phyloP scores from a whole-genome alignment of 1,139 yeast species.

The Hyphopichia khmerensis region DNA sequence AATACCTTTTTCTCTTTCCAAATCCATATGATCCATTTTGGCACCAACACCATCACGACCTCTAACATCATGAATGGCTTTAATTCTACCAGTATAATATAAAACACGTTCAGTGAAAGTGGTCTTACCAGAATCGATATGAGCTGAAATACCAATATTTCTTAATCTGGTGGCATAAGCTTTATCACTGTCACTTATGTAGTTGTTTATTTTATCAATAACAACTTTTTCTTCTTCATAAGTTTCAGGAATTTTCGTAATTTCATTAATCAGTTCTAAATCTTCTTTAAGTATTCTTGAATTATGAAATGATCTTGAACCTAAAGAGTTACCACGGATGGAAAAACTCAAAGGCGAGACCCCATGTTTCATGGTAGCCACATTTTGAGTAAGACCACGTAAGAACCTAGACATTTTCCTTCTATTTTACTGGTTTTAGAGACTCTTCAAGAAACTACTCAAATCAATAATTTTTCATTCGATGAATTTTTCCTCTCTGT shows the following conservation, averaged over 20 bases:
- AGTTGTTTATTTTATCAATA: constrained; percentile 56
- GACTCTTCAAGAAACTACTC: too few relatives aligned
- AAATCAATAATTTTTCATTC: not conserved
- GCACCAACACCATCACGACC: constrained; percentile 99
- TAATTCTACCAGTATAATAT: constrained; percentile 94
- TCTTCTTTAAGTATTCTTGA: constrained; percentile 9
- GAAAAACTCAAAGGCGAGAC: not conserved
- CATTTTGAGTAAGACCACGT: constrained; percentile 7
- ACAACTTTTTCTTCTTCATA: constrained; percentile 74
- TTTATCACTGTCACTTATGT: constrained; percentile 58
- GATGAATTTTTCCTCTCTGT: not conserved
- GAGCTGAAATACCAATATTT: constrained; percentile 97
- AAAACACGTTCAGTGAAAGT: constrained; percentile 94
- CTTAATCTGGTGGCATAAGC: constrained; percentile 61
- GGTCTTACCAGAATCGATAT: constrained; percentile 81
- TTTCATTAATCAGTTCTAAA: constrained; percentile 6
- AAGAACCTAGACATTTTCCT: constrained; percentile 10
- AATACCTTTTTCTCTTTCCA: constrained; percentile 93
- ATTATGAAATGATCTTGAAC: constrained; percentile 12
- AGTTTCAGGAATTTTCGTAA: constrained; percentile 30
- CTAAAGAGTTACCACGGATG: not conserved
- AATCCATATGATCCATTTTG: constrained; percentile 91
- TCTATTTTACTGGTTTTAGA: too few relatives aligned
- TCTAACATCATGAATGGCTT: constrained; percentile 96
- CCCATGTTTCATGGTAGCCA: not conserved